These are phyloP conservation scores for Saturnispora ahearnii DNA, from an alignment of 805 yeast genomes.

Conservation along the genomic window DNA sequence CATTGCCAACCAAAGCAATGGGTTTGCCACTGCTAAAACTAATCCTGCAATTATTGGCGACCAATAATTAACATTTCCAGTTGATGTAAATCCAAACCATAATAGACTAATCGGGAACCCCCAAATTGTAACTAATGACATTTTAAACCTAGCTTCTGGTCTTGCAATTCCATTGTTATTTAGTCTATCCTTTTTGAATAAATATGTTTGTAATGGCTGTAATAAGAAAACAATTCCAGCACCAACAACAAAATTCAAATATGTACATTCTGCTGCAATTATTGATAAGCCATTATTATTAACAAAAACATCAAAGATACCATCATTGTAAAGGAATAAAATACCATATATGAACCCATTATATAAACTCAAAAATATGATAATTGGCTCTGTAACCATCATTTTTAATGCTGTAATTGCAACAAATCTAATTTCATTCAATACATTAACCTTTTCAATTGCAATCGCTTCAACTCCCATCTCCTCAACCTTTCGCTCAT, in stretches of 20 bases:
- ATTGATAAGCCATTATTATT: slow-evolving; percentile 25
- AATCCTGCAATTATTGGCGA: slow-evolving; percentile 29
- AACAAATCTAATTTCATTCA: slow-evolving; percentile 25
- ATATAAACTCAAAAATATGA: slow-evolving; percentile 27
- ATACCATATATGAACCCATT: slow-evolving; percentile 31
- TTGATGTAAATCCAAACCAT: slow-evolving; percentile 30
- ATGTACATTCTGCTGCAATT: slow-evolving; percentile 28
- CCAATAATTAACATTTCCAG: slow-evolving; percentile 28
- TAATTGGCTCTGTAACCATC: slow-evolving; percentile 30
- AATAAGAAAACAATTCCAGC: slow-evolving; percentile 22
- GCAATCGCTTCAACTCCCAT: slow-evolving; percentile 18
- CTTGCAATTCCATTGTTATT: slow-evolving; percentile 27
- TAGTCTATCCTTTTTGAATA: slow-evolving; percentile 24
- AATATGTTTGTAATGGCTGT: slow-evolving; percentile 27
- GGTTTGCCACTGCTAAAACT: slow-evolving; percentile 27
- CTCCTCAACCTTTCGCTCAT: slow-evolving; percentile 11
- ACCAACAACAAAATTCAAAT: slow-evolving; percentile 30
- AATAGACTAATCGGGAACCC: slow-evolving; percentile 29
- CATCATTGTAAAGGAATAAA: slow-evolving; percentile 29
- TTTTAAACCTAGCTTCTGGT: slow-evolving; percentile 29
- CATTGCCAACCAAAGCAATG: slow-evolving; percentile 30
- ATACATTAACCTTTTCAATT: slow-evolving; percentile 18
- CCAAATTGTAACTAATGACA: slow-evolving; percentile 29
- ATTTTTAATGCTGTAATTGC: slow-evolving; percentile 27
- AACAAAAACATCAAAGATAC: slow-evolving; percentile 30